These are phyloP conservation scores for Durio zibethinus DNA, from an alignment of 345 rosid species.

Conservation along the genomic window DNA sequence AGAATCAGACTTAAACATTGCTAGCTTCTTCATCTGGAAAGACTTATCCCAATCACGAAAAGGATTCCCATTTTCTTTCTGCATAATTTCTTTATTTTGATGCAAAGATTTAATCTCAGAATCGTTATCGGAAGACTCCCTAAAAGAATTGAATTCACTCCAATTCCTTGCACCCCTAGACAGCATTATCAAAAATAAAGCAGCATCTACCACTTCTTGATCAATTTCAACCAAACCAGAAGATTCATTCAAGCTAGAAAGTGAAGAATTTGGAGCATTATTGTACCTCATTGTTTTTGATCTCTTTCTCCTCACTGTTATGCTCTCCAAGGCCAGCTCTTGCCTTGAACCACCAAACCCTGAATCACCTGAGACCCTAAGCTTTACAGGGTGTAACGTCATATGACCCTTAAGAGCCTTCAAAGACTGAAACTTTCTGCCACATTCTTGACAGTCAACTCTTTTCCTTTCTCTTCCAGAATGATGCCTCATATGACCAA, in stretches of 20 bases:
- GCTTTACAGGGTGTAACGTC: slow-evolving; percentile 27
- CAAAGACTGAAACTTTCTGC: slow-evolving; percentile 41
- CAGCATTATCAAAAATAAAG: slow-evolving; percentile 53
- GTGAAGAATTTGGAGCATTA: slow-evolving; percentile 32
- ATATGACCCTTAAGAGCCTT: slow-evolving; percentile 33
- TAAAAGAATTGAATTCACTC: slow-evolving; percentile 20
- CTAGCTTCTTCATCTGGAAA: slow-evolving; percentile 23
- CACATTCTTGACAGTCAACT: slow-evolving; percentile 43
- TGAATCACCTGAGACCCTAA: slow-evolving; percentile 15
- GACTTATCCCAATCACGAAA: slow-evolving; percentile 11
- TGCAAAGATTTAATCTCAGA: slow-evolving; percentile 13
- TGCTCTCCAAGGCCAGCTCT: slow-evolving; percentile 24
- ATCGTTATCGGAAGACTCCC: slow-evolving; percentile 23
- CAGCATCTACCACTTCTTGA: slow-evolving; percentile 48
- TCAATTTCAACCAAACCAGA: slow-evolving; percentile 29
- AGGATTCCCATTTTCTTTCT: neutral
- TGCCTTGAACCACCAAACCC: slow-evolving; percentile 9
- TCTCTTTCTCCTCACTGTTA: slow-evolving; percentile 40
- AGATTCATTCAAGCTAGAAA: slow-evolving; percentile 43
- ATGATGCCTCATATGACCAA: slow-evolving; percentile 57
- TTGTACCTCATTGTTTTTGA: slow-evolving; percentile 49
- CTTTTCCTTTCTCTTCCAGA: slow-evolving; percentile 37
- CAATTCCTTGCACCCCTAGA: slow-evolving; percentile 35
- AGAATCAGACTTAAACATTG: slow-evolving; percentile 13
- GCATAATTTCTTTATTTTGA: slow-evolving; percentile 5